Evolutionary conservation across 2,329 filamentous ascomycete genomes (phyloP).

Genomic region (Cladobotryum protrusum): DNA sequence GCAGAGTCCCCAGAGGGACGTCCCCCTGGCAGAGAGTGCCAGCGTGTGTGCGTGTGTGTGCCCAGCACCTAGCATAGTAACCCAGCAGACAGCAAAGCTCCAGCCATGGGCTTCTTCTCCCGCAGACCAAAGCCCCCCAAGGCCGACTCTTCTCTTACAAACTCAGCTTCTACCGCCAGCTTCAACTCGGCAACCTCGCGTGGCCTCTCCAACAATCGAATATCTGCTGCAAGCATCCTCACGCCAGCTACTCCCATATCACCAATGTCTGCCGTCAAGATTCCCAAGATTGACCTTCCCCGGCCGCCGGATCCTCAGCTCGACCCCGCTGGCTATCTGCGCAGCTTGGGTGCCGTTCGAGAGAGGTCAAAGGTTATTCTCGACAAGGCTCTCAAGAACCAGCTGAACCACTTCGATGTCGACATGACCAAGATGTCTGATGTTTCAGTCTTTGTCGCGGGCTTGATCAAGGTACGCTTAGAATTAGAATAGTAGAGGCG

Average conservation of each 20-base stretch:
- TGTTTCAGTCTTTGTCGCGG: constrained; percentile 81
- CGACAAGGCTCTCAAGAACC: constrained; percentile 69
- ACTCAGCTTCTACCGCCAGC: constrained; percentile 44
- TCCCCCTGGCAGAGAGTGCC: too few relatives aligned
- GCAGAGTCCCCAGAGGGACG: too few relatives aligned
- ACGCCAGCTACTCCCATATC: constrained; percentile 42
- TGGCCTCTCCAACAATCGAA: constrained; percentile 39
- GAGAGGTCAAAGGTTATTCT: constrained; percentile 70
- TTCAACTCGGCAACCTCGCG: constrained; percentile 47
- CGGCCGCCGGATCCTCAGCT: constrained; percentile 79
- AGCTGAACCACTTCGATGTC: constrained; percentile 80
- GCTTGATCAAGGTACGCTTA: constrained; percentile 80
- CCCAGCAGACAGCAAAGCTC: background rate
- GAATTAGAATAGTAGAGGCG: background rate
- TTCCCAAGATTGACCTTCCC: constrained; percentile 75
- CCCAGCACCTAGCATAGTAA: too few relatives aligned
- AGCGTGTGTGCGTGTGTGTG: too few relatives aligned
- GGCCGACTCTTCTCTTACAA: constrained; percentile 35
- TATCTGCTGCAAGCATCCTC: constrained; percentile 43
- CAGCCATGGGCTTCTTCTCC: constrained; percentile 50
- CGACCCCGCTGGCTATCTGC: constrained; percentile 84
- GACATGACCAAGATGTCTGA: constrained; percentile 79
- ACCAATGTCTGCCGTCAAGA: constrained; percentile 45
- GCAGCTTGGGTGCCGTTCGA: constrained; percentile 81
- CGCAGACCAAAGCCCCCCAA: constrained; percentile 46